Conservation (phyloP, 179 eudicot species). For the Nepenthes alata region DNA sequence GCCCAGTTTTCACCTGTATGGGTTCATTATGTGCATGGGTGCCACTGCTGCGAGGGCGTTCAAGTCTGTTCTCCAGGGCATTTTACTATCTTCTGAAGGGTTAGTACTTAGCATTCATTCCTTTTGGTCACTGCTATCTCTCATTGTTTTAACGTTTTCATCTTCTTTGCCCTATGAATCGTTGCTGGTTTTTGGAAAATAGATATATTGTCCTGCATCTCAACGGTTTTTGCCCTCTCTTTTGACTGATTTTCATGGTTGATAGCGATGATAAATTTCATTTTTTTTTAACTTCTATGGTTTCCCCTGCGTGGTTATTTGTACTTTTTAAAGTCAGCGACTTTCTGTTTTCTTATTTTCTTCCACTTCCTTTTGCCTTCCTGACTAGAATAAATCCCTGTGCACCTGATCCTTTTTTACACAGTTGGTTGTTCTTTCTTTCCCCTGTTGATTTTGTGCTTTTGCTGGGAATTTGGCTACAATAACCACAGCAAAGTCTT, state of each 20-base stretch:
- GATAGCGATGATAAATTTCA: background rate
- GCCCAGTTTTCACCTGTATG: slow-evolving; percentile 90
- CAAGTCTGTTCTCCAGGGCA: slow-evolving; percentile 93
- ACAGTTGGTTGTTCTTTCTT: too few species aligned
- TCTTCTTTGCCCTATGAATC: too few species aligned
- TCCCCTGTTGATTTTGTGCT: too few species aligned
- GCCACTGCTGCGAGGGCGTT: slow-evolving; percentile 98
- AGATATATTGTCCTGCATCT: background rate
- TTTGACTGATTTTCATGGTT: background rate
- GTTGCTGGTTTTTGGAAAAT: background rate
- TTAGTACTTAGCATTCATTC: slow-evolving; percentile 12
- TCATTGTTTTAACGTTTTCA: background rate
- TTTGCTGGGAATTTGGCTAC: too few species aligned
- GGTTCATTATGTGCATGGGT: slow-evolving; percentile 86
- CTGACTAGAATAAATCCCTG: too few species aligned
- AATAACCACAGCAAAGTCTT: too few species aligned
- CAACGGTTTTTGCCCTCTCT: background rate
- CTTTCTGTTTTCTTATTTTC: too few species aligned
- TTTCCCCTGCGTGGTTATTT: too few species aligned
- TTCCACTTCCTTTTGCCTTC: too few species aligned
- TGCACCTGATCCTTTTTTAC: too few species aligned
- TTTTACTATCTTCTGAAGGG: slow-evolving; percentile 90
- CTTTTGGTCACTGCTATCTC: background rate
- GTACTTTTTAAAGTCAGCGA: too few species aligned
- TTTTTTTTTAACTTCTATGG: too few species aligned